A percentile compares a stretch with the other conserved stretches of the same genome.
Conservation (phyloP, 768 basidiomycete genomes). For the Leucocoprinus birnbaumii region DNA sequence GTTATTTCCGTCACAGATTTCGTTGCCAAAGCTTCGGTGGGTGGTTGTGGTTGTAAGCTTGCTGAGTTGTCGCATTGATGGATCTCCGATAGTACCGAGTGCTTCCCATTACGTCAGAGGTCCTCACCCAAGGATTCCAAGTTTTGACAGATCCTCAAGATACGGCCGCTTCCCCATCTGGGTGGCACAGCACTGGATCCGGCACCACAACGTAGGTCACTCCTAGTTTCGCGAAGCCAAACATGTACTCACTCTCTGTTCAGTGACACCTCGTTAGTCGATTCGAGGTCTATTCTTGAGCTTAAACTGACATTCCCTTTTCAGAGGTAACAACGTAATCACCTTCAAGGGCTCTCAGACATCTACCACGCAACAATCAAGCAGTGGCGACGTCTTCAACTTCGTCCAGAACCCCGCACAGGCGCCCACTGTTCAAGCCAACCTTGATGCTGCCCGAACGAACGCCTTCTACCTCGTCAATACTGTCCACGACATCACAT, state of each 20-base stretch:
- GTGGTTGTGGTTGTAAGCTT: slow-evolving; percentile 9
- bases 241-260: neutral
- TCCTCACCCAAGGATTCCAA: slow-evolving; percentile 45
- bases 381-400: slow-evolving; percentile 34
- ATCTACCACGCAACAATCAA: slow-evolving; percentile 33
- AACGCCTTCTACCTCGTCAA: slow-evolving; percentile 61
- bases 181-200: slow-evolving; percentile 42
- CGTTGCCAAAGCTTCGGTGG: slow-evolving; percentile 38
- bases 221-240: neutral
- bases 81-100: slow-evolving; percentile 29
- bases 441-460: slow-evolving; percentile 49
- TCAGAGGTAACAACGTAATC: slow-evolving; percentile 28
- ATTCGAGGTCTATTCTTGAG: neutral
- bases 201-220: slow-evolving; percentile 16
- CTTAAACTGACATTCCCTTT: neutral
- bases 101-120: slow-evolving; percentile 49
- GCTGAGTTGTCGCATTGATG: neutral
- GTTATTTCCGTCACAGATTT: slow-evolving; percentile 52
- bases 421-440: slow-evolving; percentile 35
- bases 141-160: slow-evolving; percentile 53
- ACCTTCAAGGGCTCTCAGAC: slow-evolving; percentile 26
- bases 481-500: slow-evolving; percentile 47
- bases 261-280: slow-evolving; percentile 12
- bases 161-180: slow-evolving; percentile 47
- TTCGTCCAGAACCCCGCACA: slow-evolving; percentile 29